Percentiles rank a stretch among this genome's conserved stretches.
phyloP scores from a whole-genome alignment of 129 eudicot genomes.

The Ambrosia artemisiifolia region DNA sequence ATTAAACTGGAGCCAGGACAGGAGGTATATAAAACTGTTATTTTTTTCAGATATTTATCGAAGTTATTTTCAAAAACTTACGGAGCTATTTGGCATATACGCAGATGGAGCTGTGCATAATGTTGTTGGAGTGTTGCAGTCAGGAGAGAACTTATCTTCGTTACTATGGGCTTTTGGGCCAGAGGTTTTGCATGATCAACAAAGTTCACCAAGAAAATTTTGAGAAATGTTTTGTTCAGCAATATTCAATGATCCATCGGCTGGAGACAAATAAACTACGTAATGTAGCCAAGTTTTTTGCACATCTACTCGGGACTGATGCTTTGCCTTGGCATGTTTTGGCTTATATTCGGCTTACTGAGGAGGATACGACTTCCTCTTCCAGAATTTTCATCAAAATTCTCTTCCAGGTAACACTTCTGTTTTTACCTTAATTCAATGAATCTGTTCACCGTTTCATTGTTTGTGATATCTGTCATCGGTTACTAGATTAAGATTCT shows the following conservation, averaged over 20 bases:
- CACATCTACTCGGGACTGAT: conserved; percentile 91
- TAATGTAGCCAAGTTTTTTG: conserved; percentile 91
- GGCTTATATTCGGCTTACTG: conserved; percentile 81
- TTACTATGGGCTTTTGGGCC: conserved; percentile 94
- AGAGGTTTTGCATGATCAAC: conserved; percentile 90
- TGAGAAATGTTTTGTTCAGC: conserved; percentile 84
- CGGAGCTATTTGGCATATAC: not conserved
- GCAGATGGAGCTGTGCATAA: conserved; percentile 92
- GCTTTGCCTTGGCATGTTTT: conserved; percentile 90
- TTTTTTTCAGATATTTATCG: not conserved
- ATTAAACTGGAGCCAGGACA: conserved; percentile 95
- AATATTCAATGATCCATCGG: conserved; percentile 95
- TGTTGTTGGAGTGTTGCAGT: conserved; percentile 94
- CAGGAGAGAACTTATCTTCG: conserved; percentile 95
- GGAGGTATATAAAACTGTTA: conserved; percentile 39
- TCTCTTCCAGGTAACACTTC: conserved; percentile 72
- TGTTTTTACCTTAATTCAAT: not conserved
- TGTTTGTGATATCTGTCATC: not conserved
- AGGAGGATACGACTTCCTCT: conserved; percentile 92
- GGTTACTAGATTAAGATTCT: not conserved
- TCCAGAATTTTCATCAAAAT: conserved; percentile 93
- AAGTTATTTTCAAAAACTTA: not conserved
- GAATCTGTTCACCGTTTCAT: not conserved
- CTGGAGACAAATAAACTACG: conserved; percentile 87
- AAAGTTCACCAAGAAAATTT: conserved; percentile 85